Base-by-base conservation (phyloP, 2,329 filamentous ascomycete genomes). In the Scytalidium lignicola region DNA sequence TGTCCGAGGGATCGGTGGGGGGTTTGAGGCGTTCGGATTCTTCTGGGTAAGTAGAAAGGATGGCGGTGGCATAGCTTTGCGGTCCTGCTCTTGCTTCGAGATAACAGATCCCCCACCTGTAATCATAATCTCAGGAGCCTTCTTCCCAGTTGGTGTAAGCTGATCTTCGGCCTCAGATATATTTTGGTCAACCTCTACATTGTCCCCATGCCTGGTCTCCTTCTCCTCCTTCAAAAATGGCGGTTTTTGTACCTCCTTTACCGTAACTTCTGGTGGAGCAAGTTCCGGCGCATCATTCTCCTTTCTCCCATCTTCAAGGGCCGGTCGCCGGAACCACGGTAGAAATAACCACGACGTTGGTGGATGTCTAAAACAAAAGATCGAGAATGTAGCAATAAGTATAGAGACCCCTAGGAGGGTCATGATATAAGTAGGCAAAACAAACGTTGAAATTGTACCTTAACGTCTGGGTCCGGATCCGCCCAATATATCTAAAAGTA, bases 401-500 rank as follows among this genome's bases (percentile, higher is more conserved):
- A 86, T 70, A n/a, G 81, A 81, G 54, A 84, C 66, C 55, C 79
- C 81, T 53, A 85, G 58, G 58, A 82, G 64, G 54, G 71, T 76
- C 79, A 83, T 83, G 47, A 37, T n/a, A 37, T 13, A n/a, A 37
- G 5, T 13, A 15, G 15, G 15, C 10, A n/a, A n/a, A n/a, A n/a
- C n/a, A n/a, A n/a, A n/a, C n/a, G n/a, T n/a, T n/a, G n/a, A n/a
- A n/a, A n/a, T n/a, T n/a, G n/a, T n/a, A n/a, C n/a, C n/a, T n/a
- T n/a, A n/a, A n/a, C n/a, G n/a, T n/a, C n/a, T n/a, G n/a, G n/a
- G n/a, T n/a, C n/a, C n/a, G n/a, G n/a, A n/a, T n/a, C n/a, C n/a
- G n/a, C n/a, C n/a, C 48, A 59, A 18, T 28, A 37, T 37, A 5
- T 5, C 26, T 13, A 28, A 28, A 28, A 7, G 26, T 7, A 28